Percentiles rank a stretch among this genome's conserved stretches.
These are phyloP conservation scores for Camillea tinctor DNA, from an alignment of 2,329 filamentous ascomycete genomes.

Conservation along the genomic window DNA sequence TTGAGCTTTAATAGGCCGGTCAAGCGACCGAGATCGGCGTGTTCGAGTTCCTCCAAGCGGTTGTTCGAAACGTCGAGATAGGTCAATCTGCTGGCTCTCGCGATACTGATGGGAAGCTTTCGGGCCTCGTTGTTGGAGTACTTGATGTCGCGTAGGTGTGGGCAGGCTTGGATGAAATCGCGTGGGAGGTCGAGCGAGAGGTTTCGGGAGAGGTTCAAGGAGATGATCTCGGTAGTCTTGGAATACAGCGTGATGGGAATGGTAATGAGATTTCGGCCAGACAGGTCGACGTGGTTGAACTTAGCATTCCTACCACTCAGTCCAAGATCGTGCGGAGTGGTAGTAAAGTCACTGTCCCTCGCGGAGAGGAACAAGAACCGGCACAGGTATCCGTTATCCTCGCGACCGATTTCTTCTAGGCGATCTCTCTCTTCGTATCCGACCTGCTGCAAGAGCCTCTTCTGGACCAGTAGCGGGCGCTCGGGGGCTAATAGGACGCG, in stretches of 20 bases:
- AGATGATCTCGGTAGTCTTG: slow-evolving; percentile 88
- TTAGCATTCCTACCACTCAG: slow-evolving; percentile 80
- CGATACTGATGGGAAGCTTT: slow-evolving; percentile 79
- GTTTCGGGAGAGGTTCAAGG: slow-evolving; percentile 89
- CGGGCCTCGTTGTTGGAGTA: slow-evolving; percentile 93
- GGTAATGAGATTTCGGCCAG: slow-evolving; percentile 85
- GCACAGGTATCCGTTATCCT: slow-evolving; percentile 96
- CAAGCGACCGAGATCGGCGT: slow-evolving; percentile 76
- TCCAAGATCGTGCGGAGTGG: slow-evolving; percentile 74
- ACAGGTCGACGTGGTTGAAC: slow-evolving; percentile 90
- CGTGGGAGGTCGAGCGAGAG: slow-evolving; percentile 88
- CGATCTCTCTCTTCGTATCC: slow-evolving; percentile 85
- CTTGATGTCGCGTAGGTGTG: slow-evolving; percentile 89
- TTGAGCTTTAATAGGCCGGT: slow-evolving; percentile 82
- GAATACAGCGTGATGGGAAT: slow-evolving; percentile 94
- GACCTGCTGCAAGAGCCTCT: slow-evolving; percentile 83
- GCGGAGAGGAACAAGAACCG: slow-evolving; percentile 93
- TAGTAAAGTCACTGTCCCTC: slow-evolving; percentile 77
- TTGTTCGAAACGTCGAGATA: slow-evolving; percentile 96
- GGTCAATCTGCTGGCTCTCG: slow-evolving; percentile 76
- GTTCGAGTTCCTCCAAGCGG: slow-evolving; percentile 79
- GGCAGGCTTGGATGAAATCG: slow-evolving; percentile 93
- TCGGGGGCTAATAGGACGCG: slow-evolving; percentile 77
- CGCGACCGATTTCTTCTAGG: slow-evolving; percentile 89
- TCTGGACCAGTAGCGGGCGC: slow-evolving; percentile 86